A percentile compares a stretch with the other conserved stretches of the same genome.
Conservation (phyloP, 352 stramenopile genomes). For the Phytophthora palmivora region DNA sequence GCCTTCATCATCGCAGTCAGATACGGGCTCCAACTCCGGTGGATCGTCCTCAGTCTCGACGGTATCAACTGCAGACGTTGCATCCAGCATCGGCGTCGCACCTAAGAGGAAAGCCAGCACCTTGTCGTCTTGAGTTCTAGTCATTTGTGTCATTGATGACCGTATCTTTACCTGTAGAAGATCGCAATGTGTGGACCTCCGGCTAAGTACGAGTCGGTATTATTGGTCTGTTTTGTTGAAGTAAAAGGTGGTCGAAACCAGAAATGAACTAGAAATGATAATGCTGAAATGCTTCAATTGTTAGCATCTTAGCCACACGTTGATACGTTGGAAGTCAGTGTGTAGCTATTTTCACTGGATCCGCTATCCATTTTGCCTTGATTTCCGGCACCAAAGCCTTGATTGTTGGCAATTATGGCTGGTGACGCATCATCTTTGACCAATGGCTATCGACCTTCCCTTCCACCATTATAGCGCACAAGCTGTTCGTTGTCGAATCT, state of each 20-base stretch:
- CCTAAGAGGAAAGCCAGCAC: slow-evolving; percentile 36
- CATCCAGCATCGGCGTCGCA: slow-evolving; percentile 1
- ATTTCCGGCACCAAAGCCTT: slow-evolving; percentile 14
- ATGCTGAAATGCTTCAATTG: too few species aligned
- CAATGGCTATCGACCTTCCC: not conserved
- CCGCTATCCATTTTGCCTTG: not conserved
- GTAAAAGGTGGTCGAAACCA: too few species aligned
- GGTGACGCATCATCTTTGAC: slow-evolving; percentile 15
- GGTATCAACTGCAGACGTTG: not conserved
- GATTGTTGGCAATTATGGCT: slow-evolving; percentile 16
- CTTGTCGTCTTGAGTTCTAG: slow-evolving; percentile 3
- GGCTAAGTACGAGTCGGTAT: slow-evolving; percentile 3
- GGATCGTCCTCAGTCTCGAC: slow-evolving; percentile 2
- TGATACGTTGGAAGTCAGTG: slow-evolving; percentile 12
- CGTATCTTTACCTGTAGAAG: slow-evolving; percentile 30
- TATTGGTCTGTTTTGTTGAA: not conserved
- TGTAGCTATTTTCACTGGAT: slow-evolving; percentile 5
- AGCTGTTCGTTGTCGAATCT: too few species aligned
- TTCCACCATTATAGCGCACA: too few species aligned
- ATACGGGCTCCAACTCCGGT: slow-evolving; percentile 26
- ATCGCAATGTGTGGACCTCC: slow-evolving; percentile 7
- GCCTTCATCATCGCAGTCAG: slow-evolving; percentile 5
- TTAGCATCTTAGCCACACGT: slow-evolving; percentile 2
- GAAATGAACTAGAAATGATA: too few species aligned
- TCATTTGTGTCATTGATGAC: slow-evolving; percentile 23